Evolutionary conservation across 768 basidiomycete species (phyloP).

Genomic region (Tricholomella constricta): DNA sequence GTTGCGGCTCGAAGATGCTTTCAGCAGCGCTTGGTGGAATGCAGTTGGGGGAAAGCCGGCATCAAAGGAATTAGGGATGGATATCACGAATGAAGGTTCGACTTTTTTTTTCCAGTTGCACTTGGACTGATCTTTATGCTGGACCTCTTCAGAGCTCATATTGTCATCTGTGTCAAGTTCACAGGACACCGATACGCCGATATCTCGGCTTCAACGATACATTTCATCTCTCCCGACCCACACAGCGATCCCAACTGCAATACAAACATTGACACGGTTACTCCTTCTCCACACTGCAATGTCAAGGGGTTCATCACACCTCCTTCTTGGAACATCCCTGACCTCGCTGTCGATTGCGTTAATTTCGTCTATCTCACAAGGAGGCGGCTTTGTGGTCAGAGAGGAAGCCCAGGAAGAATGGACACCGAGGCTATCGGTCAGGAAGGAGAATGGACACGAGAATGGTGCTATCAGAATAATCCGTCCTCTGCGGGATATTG

Average conservation of each 20-base stretch:
- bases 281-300: slow-evolving; percentile 69
- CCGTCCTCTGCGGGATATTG: slow-evolving; percentile 71
- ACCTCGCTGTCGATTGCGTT: slow-evolving; percentile 76
- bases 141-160: slow-evolving; percentile 30
- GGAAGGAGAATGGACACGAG: slow-evolving; percentile 9
- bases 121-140: not conserved
- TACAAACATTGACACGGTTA: slow-evolving; percentile 64
- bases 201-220: slow-evolving; percentile 46
- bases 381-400: slow-evolving; percentile 69
- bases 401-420: slow-evolving; percentile 78
- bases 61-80: slow-evolving; percentile 38
- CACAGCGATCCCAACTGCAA: slow-evolving; percentile 62
- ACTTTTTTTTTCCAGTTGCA: slow-evolving; percentile 1
- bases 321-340: slow-evolving; percentile 78
- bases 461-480: slow-evolving; percentile 48
- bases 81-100: slow-evolving; percentile 56
- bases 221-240: slow-evolving; percentile 72
- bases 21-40: slow-evolving; percentile 69
- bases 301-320: slow-evolving; percentile 64
- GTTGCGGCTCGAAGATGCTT: slow-evolving; percentile 73
- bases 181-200: slow-evolving; percentile 15
- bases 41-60: slow-evolving; percentile 36
- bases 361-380: slow-evolving; percentile 74
- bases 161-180: slow-evolving; percentile 25
- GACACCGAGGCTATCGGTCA: slow-evolving; percentile 32